Base-by-base conservation (phyloP, 352 stramenopile species). In the Globisporangium takayamanum region DNA sequence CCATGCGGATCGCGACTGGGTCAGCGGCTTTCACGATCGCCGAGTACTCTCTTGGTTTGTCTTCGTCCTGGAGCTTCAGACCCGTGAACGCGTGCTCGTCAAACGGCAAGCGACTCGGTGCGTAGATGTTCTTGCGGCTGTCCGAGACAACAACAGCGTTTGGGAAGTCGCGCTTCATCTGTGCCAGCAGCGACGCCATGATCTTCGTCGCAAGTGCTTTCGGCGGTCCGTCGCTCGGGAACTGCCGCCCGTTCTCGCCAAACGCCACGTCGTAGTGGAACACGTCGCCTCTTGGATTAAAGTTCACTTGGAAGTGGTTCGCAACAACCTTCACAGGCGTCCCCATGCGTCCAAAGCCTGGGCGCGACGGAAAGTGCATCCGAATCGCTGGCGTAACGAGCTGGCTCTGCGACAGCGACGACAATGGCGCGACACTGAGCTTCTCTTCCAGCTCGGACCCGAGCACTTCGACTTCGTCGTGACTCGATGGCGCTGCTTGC, bases 241-340 rank as follows among this genome's bases (percentile, higher is more conserved):
- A 81, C 22, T 60, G 70, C 6, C 57, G 54, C 0, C 68, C 76
- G 28, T 53, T 50, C 54, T 82, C 65, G 0, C 63, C 67, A 59
- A 92, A 81, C 49, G 73, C 53, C 2, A 86, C 79, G 55, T 92
- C 82, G 60, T 92, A 92, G 71, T 92, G 82, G 53, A 73, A 92
- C 5, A 87, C 58, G 48, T 89, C 80, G 3, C 70, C 77, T 0
- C 68, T 52, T 15, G 69, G 62, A 11, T 70, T 78, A 44, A 85
- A 68, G 33, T 68, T 73, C 14, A 92, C 79, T 18, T 66, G 67
- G 51, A 89, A 92, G 45, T 89, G 79, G 49, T 92, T 92, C 8
- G 78, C 82, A 44, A 73, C 59, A 0, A 89, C 18, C 52, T 64
- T 82, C 14, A 89, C 64, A 0, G 57, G 6, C 16, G 60, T 68